Base-by-base conservation (phyloP, 1,284 basidiomycete species). In the Microbotryum saponariae region DNA sequence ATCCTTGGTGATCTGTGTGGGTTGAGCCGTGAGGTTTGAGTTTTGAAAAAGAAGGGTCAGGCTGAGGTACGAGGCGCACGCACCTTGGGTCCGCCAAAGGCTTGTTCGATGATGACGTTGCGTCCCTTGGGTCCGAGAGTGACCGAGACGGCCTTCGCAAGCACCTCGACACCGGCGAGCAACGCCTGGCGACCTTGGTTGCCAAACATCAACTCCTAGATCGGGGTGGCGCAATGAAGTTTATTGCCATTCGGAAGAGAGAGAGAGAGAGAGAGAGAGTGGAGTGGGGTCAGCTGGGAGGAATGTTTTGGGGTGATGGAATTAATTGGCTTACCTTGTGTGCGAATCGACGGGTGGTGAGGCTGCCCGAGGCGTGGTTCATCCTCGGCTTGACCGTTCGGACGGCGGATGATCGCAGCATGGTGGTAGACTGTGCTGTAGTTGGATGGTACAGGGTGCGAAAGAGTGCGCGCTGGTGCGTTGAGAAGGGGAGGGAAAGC, bases 91-190 rank as follows among this genome's bases (percentile, higher is more conserved):
- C 91, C 91, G 72, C 94, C 94, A 73, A 88, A 98, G 45, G 91
- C 84, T 81, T 97, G 94, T 77, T 97, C 93, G 74, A 98, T 97
- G 80, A 98, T 97, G 73, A 97, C 94, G 76, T 97, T 98, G 73
- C 94, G 85, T 72, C 91, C 89, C 89, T 98, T 98, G 58, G 94
- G 94, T 63, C 94, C 94, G 46, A 97, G 84, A 46, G 94, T 98
- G 56, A 96, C 91, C 70, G 85, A 86, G 74, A 97, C 92, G 65
- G 92, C 88, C 77, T 97, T 91, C 59, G 94, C 93, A 68, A 98
- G 85, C 70, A 94, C 82, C 78, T 97, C 93, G 67, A 98, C 92
- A 78, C 94, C 94, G 76, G 86, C 87, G 69, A 97, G 83, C 80
- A 97, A 96, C 77, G 86, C 84, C 52, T 91, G 90, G 68, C 94